Evolutionary conservation across 2,329 filamentous ascomycete genomes (phyloP), one percentile per base, ranked within the genome.

Genomic region (Penicillium frequentans): DNA sequence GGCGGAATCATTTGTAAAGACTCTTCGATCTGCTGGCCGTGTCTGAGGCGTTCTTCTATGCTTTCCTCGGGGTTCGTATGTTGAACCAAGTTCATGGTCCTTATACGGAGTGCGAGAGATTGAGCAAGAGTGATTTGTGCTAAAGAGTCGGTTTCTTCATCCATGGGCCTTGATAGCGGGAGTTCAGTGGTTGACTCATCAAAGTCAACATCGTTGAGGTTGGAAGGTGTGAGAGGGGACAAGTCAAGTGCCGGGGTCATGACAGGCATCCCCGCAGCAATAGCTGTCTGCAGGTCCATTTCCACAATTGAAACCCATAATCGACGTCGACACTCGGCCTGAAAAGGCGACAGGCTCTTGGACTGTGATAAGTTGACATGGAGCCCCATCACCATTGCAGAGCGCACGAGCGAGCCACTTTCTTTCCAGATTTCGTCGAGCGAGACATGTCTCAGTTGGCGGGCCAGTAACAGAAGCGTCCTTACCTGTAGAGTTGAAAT

Each of bases 211-310:
- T 81, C 77, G 4, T 66, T 56, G 3, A 80, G 62, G 58, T 80
- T 80, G 3, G 69, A 63, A 4, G 77, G 77, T 44, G 72, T 68
- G 19, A 69, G 64, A 3, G 70, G 72, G 53, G 77, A 74, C 55
- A 70, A 71, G 57, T 76, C 71, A 11, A 67, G 59, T 5, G 70
- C 65, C 29, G 73, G 72, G 29, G 73, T 72, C 65, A 75, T 73
- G 5, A 73, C 63, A 4, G 77, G 76, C 54, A 79, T 61, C 1
- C 76, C 77, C 1, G 74, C 61, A 31, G 73, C 66, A 4, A 72
- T 69, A 0, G 77, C 77, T 1, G 72, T 62, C 29, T 77, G 68
- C 2, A 83, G 72, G 65, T 86, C 83, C 29, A 79, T 61, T 52
- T 79, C 77, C 4, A 77, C 56, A 5, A 75, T 70, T 24, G 75